Evolutionary conservation across 176 grass and related monocot genomes (phyloP).

Genomic region (Aegilops umbellulata): DNA sequence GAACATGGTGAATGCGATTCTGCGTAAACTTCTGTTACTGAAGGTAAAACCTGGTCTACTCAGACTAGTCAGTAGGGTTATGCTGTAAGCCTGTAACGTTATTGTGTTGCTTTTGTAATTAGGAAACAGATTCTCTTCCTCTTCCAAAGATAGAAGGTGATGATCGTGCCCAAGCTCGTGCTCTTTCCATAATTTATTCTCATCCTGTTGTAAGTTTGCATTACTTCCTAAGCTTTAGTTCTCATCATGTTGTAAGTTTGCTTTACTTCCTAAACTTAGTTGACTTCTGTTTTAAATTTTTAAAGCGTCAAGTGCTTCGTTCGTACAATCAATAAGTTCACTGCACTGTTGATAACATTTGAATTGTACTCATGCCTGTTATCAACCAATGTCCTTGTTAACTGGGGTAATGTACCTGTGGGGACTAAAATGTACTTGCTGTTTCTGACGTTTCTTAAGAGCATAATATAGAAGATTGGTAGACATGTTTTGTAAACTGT

Average conservation of each 20-base stretch:
- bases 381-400: slow-evolving; percentile 9
- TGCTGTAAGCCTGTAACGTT: slow-evolving; percentile 7
- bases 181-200: slow-evolving; percentile 87
- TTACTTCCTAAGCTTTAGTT: slow-evolving; percentile 52
- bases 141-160: slow-evolving; percentile 83
- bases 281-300: neutral
- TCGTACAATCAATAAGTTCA: neutral
- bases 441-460: slow-evolving; percentile 9
- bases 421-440: slow-evolving; percentile 10
- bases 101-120: slow-evolving; percentile 34
- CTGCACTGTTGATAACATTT: neutral
- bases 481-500: slow-evolving; percentile 23
- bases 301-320: neutral
- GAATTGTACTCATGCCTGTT: neutral
- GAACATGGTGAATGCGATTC: slow-evolving; percentile 92
- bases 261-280: slow-evolving; percentile 8
- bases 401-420: neutral
- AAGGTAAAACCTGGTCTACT: slow-evolving; percentile 56
- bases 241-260: slow-evolving; percentile 77
- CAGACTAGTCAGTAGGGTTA: slow-evolving; percentile 18
- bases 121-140: slow-evolving; percentile 88
- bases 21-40: slow-evolving; percentile 72
- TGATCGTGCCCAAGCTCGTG: slow-evolving; percentile 82
- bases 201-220: slow-evolving; percentile 85
- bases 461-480: slow-evolving; percentile 27